These are phyloP conservation scores for Backusella australiensis DNA, from an alignment of 192 early-diverging fungal species.

Conservation along the genomic window DNA sequence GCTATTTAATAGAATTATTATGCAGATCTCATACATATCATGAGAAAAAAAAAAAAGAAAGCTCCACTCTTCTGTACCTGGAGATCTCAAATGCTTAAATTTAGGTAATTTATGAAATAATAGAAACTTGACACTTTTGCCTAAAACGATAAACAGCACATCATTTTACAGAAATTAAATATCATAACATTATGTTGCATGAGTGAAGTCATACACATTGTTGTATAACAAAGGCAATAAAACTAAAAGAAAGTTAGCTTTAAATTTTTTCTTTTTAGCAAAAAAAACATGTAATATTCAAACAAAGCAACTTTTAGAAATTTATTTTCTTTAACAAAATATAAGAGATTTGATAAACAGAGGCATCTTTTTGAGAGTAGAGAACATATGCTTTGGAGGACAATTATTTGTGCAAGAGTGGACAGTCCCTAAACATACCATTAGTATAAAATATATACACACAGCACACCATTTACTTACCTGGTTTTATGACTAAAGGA, in stretches of 20 bases:
- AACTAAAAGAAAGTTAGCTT: neutral
- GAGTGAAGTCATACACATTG: neutral
- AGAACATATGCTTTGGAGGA: neutral
- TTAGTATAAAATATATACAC: neutral
- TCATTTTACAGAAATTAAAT: neutral
- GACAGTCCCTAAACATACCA: neutral
- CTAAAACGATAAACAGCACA: neutral
- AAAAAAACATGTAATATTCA: neutral
- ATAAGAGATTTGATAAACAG: too few relatives aligned
- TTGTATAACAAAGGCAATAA: neutral
- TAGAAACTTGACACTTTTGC: neutral
- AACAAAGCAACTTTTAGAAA: neutral
- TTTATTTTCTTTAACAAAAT: neutral
- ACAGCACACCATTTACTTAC: neutral
- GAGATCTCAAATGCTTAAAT: neutral
- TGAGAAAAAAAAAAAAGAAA: neutral
- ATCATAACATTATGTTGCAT: neutral
- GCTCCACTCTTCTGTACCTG: neutral
- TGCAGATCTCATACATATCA: too few relatives aligned
- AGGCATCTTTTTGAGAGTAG: neutral
- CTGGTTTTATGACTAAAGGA: neutral
- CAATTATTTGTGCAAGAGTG: neutral
- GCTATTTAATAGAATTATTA: too few relatives aligned
- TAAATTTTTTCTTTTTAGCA: neutral
- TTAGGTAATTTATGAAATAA: neutral